Base-by-base conservation (phyloP, 2,329 filamentous ascomycete genomes). In the Pseudocercospora macadamiae region DNA sequence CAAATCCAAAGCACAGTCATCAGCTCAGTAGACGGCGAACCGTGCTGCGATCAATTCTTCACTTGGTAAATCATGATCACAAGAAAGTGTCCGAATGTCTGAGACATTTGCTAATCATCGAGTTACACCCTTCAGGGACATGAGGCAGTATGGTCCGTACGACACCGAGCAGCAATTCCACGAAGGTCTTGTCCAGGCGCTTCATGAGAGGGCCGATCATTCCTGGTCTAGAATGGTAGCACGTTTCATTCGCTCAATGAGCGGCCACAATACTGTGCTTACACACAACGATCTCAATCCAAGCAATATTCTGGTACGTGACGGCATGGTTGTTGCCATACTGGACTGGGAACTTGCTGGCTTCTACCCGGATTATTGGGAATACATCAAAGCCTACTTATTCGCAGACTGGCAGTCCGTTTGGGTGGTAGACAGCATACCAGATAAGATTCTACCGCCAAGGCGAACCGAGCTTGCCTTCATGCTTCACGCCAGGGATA, bases 291-390 rank as follows among this genome's bases (percentile, higher is more conserved):
- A 67, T 48, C 54, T 67, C 12, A 42, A 39, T 4, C 56, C 54
- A 9, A 51, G 54, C 4, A 67, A 67, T 32, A 66, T 67, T 37
- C 53, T 67, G 4, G 58, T 63, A 6, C 52, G 51, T 10, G 55
- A 61, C 28, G 55, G 62, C 8, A 55, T 47, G 19, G 52, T 64
- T 3, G 55, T 59, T 7, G 61, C 36, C 9, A 57, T 64, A 18
- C 26, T 65, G n/a, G 63, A 64, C 36, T 65, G 63, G 63, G 63
- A 65, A 47, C 39, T 51, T 12, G 36, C 52, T 42, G 61, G 63
- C 9, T 60, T 42, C 9, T 62, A 62, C 32, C 61, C 63, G 6
- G 59, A 59, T 18, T 58, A 62, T 42, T 64, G 61, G 59, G 61
- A 65, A 19, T 64, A 48, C 26, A 36, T 45, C 3, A 55, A 59